Evolutionary conservation across 768 basidiomycete species (phyloP).

Genomic region (Mrakia frigida): DNA sequence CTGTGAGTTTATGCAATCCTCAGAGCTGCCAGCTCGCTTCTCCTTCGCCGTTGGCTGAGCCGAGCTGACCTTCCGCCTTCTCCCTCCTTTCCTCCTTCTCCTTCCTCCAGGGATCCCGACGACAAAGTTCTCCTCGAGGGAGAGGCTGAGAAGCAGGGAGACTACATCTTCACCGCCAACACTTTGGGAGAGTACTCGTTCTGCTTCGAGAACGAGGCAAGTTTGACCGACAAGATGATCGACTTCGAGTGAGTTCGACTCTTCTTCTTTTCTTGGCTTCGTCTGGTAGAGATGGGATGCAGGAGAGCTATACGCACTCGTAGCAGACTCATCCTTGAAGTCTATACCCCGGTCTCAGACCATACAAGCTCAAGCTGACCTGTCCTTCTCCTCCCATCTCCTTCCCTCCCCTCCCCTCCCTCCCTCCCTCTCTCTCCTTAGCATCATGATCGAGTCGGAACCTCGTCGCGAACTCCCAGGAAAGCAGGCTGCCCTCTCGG

Average conservation of each 20-base stretch:
- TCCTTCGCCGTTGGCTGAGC: neutral
- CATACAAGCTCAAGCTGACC: neutral
- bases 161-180: conserved; percentile 95
- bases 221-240: conserved; percentile 78
- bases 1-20: neutral
- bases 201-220: conserved; percentile 71
- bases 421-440: conserved; percentile 52
- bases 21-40: neutral
- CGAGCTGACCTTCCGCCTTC: conserved; percentile 12
- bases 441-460: conserved; percentile 94
- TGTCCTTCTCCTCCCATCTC: neutral
- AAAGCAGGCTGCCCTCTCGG: conserved; percentile 70
- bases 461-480: conserved; percentile 83
- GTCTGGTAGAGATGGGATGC: too few relatives aligned
- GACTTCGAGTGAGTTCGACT: conserved; percentile 50
- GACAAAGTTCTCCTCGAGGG: conserved; percentile 85
- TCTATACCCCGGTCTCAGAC: conserved; percentile 40
- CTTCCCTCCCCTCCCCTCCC: conserved; percentile 57
- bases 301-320: too few relatives aligned
- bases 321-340: too few relatives aligned
- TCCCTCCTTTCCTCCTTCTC: conserved; percentile 90
- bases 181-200: conserved; percentile 61
- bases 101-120: conserved; percentile 82
- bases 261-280: neutral
- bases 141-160: conserved; percentile 82